phyloP scores from a whole-genome alignment of 2,329 filamentous ascomycete species.

The Colletotrichum sp. region DNA sequence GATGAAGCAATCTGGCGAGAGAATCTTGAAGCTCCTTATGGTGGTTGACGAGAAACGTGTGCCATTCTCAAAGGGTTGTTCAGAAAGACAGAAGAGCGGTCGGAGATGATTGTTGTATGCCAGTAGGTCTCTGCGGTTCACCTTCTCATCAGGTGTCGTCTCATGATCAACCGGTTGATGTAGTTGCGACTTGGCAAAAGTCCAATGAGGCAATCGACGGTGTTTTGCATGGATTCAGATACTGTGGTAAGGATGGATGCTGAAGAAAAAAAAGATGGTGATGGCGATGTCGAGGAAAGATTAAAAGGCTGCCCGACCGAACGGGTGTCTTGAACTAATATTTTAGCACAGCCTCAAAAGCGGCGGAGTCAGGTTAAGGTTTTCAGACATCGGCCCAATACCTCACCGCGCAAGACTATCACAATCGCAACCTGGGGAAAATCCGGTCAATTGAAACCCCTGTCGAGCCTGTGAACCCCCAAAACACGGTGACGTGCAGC shows the following conservation, averaged over 20 bases:
- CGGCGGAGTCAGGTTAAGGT: not conserved
- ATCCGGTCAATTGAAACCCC: not conserved
- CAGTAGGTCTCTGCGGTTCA: not conserved
- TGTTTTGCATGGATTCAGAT: not conserved
- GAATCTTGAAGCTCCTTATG: not conserved
- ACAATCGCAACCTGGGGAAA: not conserved
- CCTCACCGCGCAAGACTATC: not conserved
- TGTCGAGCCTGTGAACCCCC: not conserved
- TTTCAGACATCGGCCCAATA: not conserved
- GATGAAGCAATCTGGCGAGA: not conserved
- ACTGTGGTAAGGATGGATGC: not conserved
- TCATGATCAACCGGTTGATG: not conserved
- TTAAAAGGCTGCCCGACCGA: not conserved
- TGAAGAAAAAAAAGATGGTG: not conserved
- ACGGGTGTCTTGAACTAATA: not conserved
- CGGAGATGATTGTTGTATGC: not conserved
- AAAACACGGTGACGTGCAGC: not conserved
- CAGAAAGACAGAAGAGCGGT: not conserved
- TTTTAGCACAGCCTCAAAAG: not conserved
- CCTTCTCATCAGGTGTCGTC: not conserved
- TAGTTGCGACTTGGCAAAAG: not conserved
- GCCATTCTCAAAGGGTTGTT: not conserved
- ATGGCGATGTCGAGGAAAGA: not conserved
- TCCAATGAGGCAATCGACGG: not conserved
- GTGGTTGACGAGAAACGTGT: not conserved